These are phyloP conservation scores for Hyparrhenia diplandra DNA, from an alignment of 176 grass and related monocot genomes.

Conservation along the genomic window DNA sequence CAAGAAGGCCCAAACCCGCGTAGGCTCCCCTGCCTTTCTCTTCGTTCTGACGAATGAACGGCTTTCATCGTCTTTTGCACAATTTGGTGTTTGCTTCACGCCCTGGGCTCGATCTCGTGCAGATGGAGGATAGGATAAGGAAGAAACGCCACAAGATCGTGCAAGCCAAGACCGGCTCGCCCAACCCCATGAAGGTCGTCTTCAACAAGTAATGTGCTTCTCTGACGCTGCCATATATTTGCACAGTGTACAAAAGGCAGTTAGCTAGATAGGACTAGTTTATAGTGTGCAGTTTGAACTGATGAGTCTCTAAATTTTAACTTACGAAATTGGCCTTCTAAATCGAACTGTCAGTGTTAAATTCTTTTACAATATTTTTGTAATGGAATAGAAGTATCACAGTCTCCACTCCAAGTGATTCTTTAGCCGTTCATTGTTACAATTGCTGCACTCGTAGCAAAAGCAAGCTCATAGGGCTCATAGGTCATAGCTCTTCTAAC, in stretches of 20 bases:
- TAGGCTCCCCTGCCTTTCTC: conserved; percentile 30
- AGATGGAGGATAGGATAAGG: conserved; percentile 88
- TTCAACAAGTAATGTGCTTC: conserved; percentile 82
- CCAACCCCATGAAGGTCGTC: conserved; percentile 61
- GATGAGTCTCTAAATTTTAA: not conserved
- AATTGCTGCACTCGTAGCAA: too few species aligned
- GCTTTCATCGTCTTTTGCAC: not conserved
- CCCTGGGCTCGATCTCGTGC: conserved; percentile 25
- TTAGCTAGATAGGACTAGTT: not conserved
- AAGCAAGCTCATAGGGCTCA: too few species aligned
- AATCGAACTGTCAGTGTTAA: not conserved
- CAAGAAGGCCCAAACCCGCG: conserved; percentile 72
- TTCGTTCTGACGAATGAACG: not conserved
- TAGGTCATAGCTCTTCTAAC: not conserved
- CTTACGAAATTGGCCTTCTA: not conserved
- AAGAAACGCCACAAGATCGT: conserved; percentile 83
- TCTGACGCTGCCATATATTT: not conserved
- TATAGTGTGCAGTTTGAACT: not conserved
- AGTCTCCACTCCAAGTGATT: not conserved
- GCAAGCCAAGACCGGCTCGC: conserved; percentile 82
- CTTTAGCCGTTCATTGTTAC: not conserved
- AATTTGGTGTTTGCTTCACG: conserved; percentile 7
- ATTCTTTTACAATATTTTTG: not conserved
- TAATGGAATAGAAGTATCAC: not conserved
- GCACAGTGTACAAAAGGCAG: conserved; percentile 4